A percentile compares a stretch with the other conserved stretches of the same genome.
Evolutionary conservation across 1,139 yeast species (phyloP).

Genomic region (Debaryomyces nepalensis): DNA sequence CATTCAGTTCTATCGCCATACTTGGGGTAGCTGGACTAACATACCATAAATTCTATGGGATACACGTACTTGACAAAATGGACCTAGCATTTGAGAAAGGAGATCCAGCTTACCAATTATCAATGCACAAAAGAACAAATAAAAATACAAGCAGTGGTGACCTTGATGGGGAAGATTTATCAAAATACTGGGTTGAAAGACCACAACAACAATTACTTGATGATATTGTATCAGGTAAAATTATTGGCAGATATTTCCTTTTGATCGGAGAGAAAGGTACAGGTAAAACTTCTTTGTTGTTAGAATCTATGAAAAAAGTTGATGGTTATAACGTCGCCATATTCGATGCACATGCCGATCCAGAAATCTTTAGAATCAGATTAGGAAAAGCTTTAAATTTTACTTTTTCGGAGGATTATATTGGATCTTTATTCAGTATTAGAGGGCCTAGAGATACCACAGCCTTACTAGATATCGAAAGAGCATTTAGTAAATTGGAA

Average conservation of each 20-base stretch:
- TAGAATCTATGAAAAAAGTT: conserved; percentile 70
- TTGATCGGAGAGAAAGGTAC: conserved; percentile 87
- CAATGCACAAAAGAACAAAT: conserved; percentile 52
- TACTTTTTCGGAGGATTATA: conserved; percentile 78
- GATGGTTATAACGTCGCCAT: conserved; percentile 70
- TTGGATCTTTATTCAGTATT: conserved; percentile 81
- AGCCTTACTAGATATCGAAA: conserved; percentile 77
- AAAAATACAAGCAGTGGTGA: conserved; percentile 31
- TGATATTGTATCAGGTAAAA: conserved; percentile 64
- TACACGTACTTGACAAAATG: conserved; percentile 67
- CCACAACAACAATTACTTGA: conserved; percentile 71
- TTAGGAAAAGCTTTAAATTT: conserved; percentile 77
- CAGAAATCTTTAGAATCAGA: conserved; percentile 78
- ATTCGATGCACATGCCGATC: conserved; percentile 85
- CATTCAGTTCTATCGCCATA: conserved; percentile 72
- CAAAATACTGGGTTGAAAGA: conserved; percentile 64
- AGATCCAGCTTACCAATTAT: conserved; percentile 66
- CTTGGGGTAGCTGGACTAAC: conserved; percentile 73
- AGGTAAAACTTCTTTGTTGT: conserved; percentile 75
- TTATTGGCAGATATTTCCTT: conserved; percentile 70
- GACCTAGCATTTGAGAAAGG: conserved; percentile 68
- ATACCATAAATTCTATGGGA: conserved; percentile 67
- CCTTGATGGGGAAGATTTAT: conserved; percentile 27
- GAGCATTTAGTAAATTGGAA: conserved; percentile 79
- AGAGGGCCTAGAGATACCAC: conserved; percentile 87